These are phyloP conservation scores for Colletotrichum brevisporum DNA, from an alignment of 2,329 filamentous ascomycete genomes.

Conservation along the genomic window DNA sequence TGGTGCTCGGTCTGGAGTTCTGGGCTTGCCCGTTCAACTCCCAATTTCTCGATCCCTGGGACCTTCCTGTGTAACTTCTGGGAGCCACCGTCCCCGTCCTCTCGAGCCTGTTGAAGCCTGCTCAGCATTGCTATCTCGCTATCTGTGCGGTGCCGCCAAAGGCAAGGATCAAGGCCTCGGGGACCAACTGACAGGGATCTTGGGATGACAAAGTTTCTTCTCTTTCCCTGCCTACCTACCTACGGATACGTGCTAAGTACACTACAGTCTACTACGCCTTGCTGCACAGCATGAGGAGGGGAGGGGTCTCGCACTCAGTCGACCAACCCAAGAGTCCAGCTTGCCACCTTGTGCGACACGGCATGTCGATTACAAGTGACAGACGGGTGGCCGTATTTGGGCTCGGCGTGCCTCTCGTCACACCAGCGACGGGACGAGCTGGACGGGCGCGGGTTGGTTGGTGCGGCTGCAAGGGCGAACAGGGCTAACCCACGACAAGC, in stretches of 20 bases:
- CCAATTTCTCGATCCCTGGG: not conserved
- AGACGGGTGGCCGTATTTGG: slow-evolving; percentile 18
- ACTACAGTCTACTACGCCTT: too few relatives aligned
- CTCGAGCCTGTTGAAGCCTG: not conserved
- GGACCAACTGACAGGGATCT: not conserved
- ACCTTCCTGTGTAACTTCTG: not conserved
- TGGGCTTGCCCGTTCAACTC: not conserved
- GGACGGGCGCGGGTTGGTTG: slow-evolving; percentile 32
- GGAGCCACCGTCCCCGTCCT: not conserved
- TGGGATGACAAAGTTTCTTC: slow-evolving; percentile 18
- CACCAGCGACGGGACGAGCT: slow-evolving; percentile 33
- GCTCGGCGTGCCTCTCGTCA: slow-evolving; percentile 22
- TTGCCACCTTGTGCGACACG: slow-evolving; percentile 26
- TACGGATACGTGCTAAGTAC: too few relatives aligned
- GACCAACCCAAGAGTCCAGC: not conserved
- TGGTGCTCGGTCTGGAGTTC: not conserved
- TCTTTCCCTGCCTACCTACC: not conserved
- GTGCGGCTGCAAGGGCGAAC: slow-evolving; percentile 31
- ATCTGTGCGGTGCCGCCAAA: not conserved
- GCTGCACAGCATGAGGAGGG: too few relatives aligned
- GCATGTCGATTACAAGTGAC: slow-evolving; percentile 17
- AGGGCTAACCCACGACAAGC: slow-evolving; percentile 29
- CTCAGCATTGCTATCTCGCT: not conserved
- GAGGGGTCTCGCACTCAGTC: not conserved
- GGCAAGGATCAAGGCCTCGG: not conserved